These are phyloP conservation scores for Penicillium canariense DNA, from an alignment of 495 filamentous ascomycete species.

Conservation along the genomic window DNA sequence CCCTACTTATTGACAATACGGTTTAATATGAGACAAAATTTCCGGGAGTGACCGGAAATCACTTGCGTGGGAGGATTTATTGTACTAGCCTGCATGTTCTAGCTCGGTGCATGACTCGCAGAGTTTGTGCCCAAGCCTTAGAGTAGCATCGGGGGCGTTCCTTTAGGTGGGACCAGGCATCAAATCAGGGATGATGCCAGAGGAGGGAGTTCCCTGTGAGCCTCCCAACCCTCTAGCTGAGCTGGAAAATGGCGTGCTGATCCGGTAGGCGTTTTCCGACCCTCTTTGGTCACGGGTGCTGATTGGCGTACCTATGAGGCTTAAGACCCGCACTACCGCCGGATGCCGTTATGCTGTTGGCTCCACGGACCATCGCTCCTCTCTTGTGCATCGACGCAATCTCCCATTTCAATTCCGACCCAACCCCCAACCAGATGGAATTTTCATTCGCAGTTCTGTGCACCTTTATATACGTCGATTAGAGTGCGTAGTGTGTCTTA, in stretches of 20 bases:
- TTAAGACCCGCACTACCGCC: not conserved
- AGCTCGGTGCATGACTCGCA: too few species aligned
- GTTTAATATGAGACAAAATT: too few species aligned
- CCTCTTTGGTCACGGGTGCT: not conserved
- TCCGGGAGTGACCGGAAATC: not conserved
- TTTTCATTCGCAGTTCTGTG: not conserved
- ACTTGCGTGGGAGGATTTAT: not conserved
- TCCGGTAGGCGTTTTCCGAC: conserved; percentile 6
- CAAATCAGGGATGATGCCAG: not conserved
- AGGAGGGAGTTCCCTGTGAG: too few species aligned
- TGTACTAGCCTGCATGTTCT: too few species aligned
- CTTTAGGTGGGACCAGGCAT: not conserved
- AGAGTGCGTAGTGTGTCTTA: not conserved
- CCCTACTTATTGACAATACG: too few species aligned
- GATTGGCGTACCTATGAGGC: not conserved
- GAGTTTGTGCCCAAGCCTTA: not conserved
- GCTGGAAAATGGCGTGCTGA: not conserved
- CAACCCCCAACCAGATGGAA: not conserved
- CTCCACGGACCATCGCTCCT: not conserved
- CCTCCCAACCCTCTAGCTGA: not conserved
- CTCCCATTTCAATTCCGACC: not conserved
- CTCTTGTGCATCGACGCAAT: not conserved
- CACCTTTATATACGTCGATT: not conserved
- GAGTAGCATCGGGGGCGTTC: not conserved
- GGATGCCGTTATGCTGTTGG: not conserved